phyloP scores from a whole-genome alignment of 768 basidiomycete species.

The Hygrocybe coccinea region DNA sequence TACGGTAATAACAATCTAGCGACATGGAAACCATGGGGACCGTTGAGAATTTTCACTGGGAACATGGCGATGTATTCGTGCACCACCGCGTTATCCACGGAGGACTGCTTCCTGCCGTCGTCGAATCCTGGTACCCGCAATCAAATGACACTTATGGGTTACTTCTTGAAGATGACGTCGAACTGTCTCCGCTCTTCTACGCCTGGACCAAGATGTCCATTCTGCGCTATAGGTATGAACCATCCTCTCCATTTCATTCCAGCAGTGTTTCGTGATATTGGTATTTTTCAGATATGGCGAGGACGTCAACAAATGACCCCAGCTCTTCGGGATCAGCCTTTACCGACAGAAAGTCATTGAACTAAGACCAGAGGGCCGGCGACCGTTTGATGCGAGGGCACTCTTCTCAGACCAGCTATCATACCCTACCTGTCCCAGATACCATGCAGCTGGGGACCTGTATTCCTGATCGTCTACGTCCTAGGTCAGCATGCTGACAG shows the following conservation, averaged over 20 bases:
- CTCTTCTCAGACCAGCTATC: constrained; percentile 46
- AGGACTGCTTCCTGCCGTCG: constrained; percentile 75
- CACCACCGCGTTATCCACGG: constrained; percentile 75
- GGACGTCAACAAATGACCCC: constrained; percentile 33
- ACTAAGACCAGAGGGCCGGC: constrained; percentile 61
- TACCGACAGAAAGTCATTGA: constrained; percentile 85
- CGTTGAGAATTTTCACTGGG: constrained; percentile 52
- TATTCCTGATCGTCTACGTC: constrained; percentile 6
- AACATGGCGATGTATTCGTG: constrained; percentile 51
- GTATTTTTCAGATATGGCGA: constrained; percentile 50
- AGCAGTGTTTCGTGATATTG: neutral
- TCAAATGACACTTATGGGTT: constrained; percentile 71
- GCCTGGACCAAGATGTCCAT: constrained; percentile 82
- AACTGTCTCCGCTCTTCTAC: constrained; percentile 79
- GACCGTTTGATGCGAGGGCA: constrained; percentile 58
- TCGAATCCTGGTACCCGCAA: constrained; percentile 85
- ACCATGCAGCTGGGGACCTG: constrained; percentile 79
- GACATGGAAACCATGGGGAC: constrained; percentile 55
- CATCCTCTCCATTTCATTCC: neutral
- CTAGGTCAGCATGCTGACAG: constrained; percentile 95
- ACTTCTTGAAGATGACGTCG: constrained; percentile 81
- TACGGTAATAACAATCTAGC: constrained; percentile 73
- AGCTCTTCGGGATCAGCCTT: constrained; percentile 74
- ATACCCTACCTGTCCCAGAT: constrained; percentile 82
- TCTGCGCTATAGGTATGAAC: constrained; percentile 61